Conservation (phyloP, 2,329 filamentous ascomycete species). For the Cladosporium colombiae region DNA sequence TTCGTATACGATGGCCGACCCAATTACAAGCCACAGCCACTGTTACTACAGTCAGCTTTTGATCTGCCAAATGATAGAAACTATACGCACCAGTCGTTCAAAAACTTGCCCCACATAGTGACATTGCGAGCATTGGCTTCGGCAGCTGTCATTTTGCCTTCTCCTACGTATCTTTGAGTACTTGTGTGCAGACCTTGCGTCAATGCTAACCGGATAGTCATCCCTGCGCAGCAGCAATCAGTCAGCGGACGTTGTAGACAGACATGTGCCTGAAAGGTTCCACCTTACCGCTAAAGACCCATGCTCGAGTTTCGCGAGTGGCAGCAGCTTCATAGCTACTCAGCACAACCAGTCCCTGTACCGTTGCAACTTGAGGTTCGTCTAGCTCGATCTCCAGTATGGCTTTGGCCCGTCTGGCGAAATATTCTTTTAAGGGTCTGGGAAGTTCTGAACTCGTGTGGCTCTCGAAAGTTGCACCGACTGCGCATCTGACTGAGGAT, state of each 20-base stretch:
- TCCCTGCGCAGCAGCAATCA: not conserved
- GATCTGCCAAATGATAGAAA: not conserved
- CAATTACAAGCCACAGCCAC: not conserved
- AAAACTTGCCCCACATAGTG: not conserved
- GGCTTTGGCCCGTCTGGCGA: not conserved
- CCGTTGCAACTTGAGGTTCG: not conserved
- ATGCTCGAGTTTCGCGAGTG: not conserved
- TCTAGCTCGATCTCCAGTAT: not conserved
- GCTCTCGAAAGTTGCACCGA: not conserved
- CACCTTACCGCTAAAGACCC: not conserved
- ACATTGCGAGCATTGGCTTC: constrained; percentile 1
- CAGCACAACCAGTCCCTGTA: not conserved
- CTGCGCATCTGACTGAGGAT: not conserved
- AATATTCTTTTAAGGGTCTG: not conserved
- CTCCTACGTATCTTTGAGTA: not conserved
- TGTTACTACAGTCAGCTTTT: not conserved
- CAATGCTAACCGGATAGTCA: not conserved
- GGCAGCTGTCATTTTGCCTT: not conserved
- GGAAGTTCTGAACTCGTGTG: not conserved
- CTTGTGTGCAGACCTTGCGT: not conserved
- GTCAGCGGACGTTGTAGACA: not conserved
- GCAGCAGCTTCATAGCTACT: not conserved
- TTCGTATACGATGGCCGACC: not conserved
- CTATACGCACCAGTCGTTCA: not conserved
- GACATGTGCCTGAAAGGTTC: not conserved